These are phyloP conservation scores for Fusarium piperis DNA, from an alignment of 2,329 filamentous ascomycete genomes.

Conservation along the genomic window DNA sequence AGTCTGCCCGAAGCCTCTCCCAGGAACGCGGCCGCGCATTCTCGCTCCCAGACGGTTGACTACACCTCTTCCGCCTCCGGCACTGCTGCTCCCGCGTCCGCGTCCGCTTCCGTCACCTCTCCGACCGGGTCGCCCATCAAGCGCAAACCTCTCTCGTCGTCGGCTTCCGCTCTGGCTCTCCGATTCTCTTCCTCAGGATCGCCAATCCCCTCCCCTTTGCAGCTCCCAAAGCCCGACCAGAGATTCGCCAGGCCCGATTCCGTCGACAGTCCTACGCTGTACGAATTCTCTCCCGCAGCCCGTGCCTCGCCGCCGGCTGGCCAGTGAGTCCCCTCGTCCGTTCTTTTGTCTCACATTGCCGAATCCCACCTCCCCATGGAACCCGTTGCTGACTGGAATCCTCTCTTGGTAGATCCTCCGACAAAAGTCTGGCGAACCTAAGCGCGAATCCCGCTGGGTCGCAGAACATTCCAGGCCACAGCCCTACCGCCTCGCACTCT, in stretches of 20 bases:
- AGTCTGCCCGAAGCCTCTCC: constrained; percentile 20
- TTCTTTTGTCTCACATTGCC: constrained; percentile 11
- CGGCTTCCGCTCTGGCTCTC: constrained; percentile 45
- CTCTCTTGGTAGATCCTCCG: constrained; percentile 35
- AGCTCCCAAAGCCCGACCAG: constrained; percentile 60
- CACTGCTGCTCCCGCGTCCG: constrained; percentile 15
- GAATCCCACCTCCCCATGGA: constrained; percentile 12
- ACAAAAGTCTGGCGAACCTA: constrained; percentile 39
- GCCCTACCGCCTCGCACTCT: constrained; percentile 57
- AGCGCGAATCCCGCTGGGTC: constrained; percentile 37
- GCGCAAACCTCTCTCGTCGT: constrained; percentile 69
- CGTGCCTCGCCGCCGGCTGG: constrained; percentile 27
- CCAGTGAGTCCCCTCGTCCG: constrained; percentile 40
- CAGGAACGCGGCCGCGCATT: constrained; percentile 30
- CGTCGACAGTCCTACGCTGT: constrained; percentile 69
- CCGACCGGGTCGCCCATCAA: constrained; percentile 55
- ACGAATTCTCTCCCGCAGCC: constrained; percentile 61
- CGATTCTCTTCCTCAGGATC: constrained; percentile 42
- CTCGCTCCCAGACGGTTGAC: constrained; percentile 42
- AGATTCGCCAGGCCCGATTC: constrained; percentile 65
- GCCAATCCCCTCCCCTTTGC: constrained; percentile 46
- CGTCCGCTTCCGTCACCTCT: constrained; percentile 25
- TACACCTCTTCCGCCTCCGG: constrained; percentile 32
- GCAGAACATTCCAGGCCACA: constrained; percentile 52
- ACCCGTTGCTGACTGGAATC: constrained; percentile 43